Base-by-base conservation (phyloP, 176 grass and related monocot genomes). In the Paspalum vaginatum region DNA sequence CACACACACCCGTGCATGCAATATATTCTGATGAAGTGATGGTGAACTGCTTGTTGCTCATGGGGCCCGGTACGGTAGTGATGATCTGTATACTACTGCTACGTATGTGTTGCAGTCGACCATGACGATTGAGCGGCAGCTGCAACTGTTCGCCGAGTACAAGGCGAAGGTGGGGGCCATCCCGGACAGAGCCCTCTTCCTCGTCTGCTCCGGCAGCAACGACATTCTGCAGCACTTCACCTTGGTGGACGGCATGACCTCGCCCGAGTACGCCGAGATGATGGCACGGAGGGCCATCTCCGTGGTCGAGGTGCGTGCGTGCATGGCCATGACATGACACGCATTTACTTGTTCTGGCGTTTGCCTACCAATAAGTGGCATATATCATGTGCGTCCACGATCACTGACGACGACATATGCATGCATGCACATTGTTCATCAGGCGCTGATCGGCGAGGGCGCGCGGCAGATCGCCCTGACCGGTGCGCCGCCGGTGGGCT, bases 71-170 rank as follows among this genome's bases (percentile, higher is more conserved):
- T 7, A 32, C 3, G 32, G 32, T 32, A 32, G 32, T 32, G 3
- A 32, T 3, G 32, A 3, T 3, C 32, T 32, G 2, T 32, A 1
- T 32, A 32, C 32, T 32, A 32, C 32, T 32, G 3, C 32, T 65
- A 32, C 27, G 18, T 39, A 15, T 16, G 13, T 12, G 4, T 46
- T 51, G 21, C 75, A 91, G 90, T 58, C 76, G 39, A 51, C 76
- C 49, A 18, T 92, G 81, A 70, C 90, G 38, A 70, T 92, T 63
- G 72, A 92, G 83, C 81, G 17, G 60, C 86, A 92, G 73, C 71
- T 92, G 56, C 50, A 87, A 52, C 48, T 97, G 84, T 93, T 93
- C 65, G 14, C 14, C 16, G 88, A 97, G 84, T 97, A 97, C 78
- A 93, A 91, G 78, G 65, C 39, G 0, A 91, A 83, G 76, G 56